Percentiles rank a stretch among this genome's conserved stretches.
phyloP scores from a whole-genome alignment of 2,329 filamentous ascomycete genomes.

The Pseudogymnoascus pannorum region DNA sequence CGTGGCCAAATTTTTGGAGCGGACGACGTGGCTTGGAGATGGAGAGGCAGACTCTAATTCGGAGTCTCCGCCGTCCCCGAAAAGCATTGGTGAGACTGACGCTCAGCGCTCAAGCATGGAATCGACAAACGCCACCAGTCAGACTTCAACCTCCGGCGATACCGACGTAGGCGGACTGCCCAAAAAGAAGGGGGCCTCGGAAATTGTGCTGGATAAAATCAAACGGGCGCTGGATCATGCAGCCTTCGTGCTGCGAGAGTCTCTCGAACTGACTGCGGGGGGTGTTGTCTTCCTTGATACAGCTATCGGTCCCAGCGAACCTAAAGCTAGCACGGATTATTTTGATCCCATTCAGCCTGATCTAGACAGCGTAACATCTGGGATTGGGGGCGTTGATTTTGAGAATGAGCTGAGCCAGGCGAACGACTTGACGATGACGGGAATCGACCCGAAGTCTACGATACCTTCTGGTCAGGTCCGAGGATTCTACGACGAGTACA shows the following conservation, averaged over 20 bases:
- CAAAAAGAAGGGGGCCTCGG: background rate
- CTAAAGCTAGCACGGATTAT: conserved; percentile 13
- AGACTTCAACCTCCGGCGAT: background rate
- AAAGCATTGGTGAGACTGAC: background rate
- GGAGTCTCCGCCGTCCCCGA: background rate
- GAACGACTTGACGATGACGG: conserved; percentile 6
- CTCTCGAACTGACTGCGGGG: conserved; percentile 23
- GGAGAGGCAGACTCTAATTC: background rate
- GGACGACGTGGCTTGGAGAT: conserved; percentile 11
- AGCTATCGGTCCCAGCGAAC: conserved; percentile 18
- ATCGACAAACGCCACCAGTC: background rate
- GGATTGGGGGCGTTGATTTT: background rate
- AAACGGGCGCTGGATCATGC: conserved; percentile 23
- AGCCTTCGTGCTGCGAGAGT: conserved; percentile 24
- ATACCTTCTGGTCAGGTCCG: conserved; percentile 6
- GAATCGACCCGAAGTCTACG: conserved; percentile 2
- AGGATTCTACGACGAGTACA: conserved; percentile 14
- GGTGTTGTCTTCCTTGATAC: conserved; percentile 26
- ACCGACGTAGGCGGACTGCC: background rate
- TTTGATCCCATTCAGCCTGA: conserved; percentile 8
- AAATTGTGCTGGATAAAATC: conserved; percentile 23
- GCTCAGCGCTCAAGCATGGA: background rate
- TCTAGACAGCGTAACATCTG: background rate
- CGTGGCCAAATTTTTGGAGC: conserved; percentile 20
- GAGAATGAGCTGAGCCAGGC: background rate